Evolutionary conservation across 1,284 basidiomycete species (phyloP).

Genomic region (Hemileia vastatrix): DNA sequence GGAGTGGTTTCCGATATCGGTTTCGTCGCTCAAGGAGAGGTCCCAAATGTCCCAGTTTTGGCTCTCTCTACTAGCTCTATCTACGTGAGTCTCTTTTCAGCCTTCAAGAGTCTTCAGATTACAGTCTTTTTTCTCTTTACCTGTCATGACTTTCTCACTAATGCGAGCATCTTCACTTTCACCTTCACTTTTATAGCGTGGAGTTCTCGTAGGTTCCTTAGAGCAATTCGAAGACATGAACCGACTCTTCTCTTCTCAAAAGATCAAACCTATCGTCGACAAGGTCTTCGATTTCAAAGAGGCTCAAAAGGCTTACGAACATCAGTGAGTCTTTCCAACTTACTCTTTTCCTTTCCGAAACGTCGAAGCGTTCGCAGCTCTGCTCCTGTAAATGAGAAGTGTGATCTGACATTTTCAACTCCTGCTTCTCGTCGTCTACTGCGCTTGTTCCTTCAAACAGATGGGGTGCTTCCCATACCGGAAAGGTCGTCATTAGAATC

Average conservation of each 20-base stretch:
- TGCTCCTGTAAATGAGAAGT: no score
- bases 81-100: neutral
- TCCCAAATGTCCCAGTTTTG: slow-evolving; percentile 29
- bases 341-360: no score
- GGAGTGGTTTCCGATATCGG: slow-evolving; percentile 53
- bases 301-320: slow-evolving; percentile 45
- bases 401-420: no score
- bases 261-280: slow-evolving; percentile 46
- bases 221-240: slow-evolving; percentile 46
- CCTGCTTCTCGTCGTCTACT: no score
- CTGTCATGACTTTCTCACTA: neutral
- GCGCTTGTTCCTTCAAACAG: no score
- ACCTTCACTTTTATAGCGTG: slow-evolving; percentile 41
- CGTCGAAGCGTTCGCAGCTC: no score
- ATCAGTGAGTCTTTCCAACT: no score
- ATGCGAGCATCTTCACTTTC: slow-evolving; percentile 35
- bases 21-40: slow-evolving; percentile 45
- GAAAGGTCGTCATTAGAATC: no score
- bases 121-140: neutral
- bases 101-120: neutral
- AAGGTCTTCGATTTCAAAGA: slow-evolving; percentile 47
- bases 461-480: no score
- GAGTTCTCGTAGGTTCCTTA: slow-evolving; percentile 46
- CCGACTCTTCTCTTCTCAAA: slow-evolving; percentile 41
- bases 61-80: slow-evolving; percentile 26